phyloP scores from a whole-genome alignment of 2,329 filamentous ascomycete species.

The Dendrostoma leiphaemia region DNA sequence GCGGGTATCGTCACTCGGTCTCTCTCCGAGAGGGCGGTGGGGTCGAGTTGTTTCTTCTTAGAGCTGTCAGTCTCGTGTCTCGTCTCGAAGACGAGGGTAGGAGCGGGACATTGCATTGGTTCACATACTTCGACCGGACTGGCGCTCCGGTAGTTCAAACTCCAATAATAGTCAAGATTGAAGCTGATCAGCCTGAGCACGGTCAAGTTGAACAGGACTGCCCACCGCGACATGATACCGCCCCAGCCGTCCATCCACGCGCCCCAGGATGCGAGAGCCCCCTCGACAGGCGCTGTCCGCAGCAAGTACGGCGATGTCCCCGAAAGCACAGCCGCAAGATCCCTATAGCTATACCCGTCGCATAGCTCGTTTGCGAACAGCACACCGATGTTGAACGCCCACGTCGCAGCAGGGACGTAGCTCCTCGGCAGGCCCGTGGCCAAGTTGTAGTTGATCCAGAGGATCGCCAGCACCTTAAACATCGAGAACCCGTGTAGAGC shows the following conservation, averaged over 20 bases:
- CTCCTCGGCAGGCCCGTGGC: constrained; percentile 68
- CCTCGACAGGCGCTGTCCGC: constrained; percentile 29
- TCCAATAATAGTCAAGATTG: constrained; percentile 97
- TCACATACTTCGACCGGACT: constrained; percentile 77
- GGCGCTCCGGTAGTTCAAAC: constrained; percentile 59
- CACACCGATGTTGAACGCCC: constrained; percentile 83
- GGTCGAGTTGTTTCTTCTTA: constrained; percentile 98
- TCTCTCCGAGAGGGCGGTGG: constrained; percentile 79
- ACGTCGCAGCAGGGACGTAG: constrained; percentile 74
- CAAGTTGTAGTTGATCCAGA: constrained; percentile 79
- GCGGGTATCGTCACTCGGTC: constrained; percentile 81
- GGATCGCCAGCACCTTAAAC: constrained; percentile 76
- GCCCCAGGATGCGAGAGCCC: constrained; percentile 57
- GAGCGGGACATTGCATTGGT: neutral
- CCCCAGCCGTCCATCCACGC: constrained; percentile 74
- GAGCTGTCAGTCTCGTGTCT: constrained; percentile 57
- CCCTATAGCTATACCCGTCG: constrained; percentile 70
- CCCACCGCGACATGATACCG: constrained; percentile 87
- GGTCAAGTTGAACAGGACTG: constrained; percentile 96
- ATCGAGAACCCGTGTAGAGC: constrained; percentile 83
- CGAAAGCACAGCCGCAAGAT: constrained; percentile 55
- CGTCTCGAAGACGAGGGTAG: neutral
- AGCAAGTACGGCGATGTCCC: constrained; percentile 15
- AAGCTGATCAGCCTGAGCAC: constrained; percentile 92
- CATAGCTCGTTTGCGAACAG: constrained; percentile 89